These are phyloP conservation scores for Viola pubescens DNA, from an alignment of 441 rosid genomes.

Conservation along the genomic window DNA sequence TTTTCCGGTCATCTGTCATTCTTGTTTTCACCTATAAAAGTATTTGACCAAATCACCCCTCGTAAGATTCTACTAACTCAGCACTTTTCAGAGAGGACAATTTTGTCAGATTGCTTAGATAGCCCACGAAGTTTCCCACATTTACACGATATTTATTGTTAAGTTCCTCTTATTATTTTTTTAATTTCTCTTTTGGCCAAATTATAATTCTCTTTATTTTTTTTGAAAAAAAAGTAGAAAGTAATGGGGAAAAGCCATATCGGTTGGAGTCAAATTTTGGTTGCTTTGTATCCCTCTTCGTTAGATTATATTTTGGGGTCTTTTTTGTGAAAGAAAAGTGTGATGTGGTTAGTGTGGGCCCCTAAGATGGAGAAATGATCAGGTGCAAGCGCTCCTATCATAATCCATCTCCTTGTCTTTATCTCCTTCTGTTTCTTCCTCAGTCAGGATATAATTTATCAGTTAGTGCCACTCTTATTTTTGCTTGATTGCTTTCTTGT, in stretches of 20 bases:
- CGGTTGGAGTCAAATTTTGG: background rate
- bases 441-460: no score
- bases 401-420: no score
- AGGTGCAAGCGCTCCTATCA: no score
- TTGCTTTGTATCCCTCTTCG: background rate
- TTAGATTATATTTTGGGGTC: background rate
- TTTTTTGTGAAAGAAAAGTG: constrained; percentile 13
- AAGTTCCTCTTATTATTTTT: no score
- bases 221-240: no score
- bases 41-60: constrained; percentile 28
- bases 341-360: background rate
- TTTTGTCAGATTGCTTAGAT: constrained; percentile 14
- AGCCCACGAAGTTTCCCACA: constrained; percentile 10
- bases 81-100: constrained; percentile 17
- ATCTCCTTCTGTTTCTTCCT: no score
- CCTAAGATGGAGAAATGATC: background rate
- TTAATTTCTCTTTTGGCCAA: no score
- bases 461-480: background rate
- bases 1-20: constrained; percentile 28
- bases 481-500: background rate
- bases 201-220: no score
- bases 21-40: background rate
- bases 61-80: background rate
- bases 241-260: background rate
- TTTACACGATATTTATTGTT: background rate